These are phyloP conservation scores for Daldinia concentrica DNA, from an alignment of 495 filamentous ascomycete species.

Conservation along the genomic window DNA sequence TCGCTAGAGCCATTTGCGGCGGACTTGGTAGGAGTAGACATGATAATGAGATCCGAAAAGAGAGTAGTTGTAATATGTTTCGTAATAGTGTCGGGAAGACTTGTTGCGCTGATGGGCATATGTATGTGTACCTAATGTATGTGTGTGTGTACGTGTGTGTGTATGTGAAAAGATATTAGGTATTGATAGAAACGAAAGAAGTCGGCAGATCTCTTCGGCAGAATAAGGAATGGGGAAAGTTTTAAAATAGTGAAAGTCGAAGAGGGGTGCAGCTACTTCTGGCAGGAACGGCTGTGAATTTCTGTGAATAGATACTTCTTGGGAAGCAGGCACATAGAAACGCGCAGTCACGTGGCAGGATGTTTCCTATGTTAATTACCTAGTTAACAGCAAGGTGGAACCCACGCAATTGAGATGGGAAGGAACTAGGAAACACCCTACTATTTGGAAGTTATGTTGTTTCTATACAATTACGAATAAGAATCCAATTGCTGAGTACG, in stretches of 20 bases:
- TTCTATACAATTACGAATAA: not conserved
- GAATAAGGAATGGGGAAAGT: not conserved
- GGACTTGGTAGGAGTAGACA: not conserved
- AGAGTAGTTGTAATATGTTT: not conserved
- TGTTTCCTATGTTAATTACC: not conserved
- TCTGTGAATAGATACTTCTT: constrained; percentile 5
- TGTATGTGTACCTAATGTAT: too few relatives aligned
- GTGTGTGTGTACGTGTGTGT: not conserved
- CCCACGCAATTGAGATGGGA: not conserved
- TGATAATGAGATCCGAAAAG: not conserved
- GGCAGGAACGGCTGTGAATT: not conserved
- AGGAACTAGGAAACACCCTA: not conserved
- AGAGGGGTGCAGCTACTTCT: not conserved
- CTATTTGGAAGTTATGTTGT: not conserved
- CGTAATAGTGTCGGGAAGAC: not conserved
- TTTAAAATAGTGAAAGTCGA: not conserved
- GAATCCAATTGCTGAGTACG: not conserved
- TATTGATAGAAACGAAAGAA: not conserved
- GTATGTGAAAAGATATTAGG: not conserved
- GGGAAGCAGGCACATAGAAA: not conserved
- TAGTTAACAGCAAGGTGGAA: not conserved
- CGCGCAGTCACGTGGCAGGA: not conserved
- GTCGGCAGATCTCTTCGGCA: not conserved
- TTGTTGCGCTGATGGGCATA: not conserved
- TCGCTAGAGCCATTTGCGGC: not conserved